A percentile compares a stretch with the other conserved stretches of the same genome.
These are phyloP conservation scores for Yamadazyma spencermartinsiae DNA, from an alignment of 1,139 yeast genomes.

Conservation along the genomic window DNA sequence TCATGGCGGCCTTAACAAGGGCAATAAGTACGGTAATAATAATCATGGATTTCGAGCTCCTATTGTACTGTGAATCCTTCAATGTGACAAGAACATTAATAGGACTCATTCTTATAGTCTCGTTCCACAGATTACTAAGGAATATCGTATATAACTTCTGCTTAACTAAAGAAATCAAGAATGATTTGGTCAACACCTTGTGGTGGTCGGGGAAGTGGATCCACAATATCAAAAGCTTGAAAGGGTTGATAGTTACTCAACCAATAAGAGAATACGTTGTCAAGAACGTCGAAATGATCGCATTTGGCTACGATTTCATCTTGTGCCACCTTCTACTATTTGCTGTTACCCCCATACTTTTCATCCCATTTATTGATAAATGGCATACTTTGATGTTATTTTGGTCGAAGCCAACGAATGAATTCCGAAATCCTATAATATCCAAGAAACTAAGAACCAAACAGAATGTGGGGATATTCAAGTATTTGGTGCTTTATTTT, in stretches of 20 bases:
- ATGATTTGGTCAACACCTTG: conserved; percentile 57
- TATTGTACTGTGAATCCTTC: conserved; percentile 67
- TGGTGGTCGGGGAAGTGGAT: conserved; percentile 93
- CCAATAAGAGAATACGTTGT: conserved; percentile 69
- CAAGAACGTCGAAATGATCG: conserved; percentile 65
- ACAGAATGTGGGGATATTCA: conserved; percentile 17
- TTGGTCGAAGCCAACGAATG: conserved; percentile 35
- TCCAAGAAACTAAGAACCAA: conserved; percentile 22
- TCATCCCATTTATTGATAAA: conserved; percentile 61
- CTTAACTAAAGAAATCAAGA: conserved; percentile 60
- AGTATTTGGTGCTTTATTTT: conserved; percentile 24
- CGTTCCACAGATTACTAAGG: conserved; percentile 55
- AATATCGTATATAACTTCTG: conserved; percentile 31
- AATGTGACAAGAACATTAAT: conserved; percentile 56
- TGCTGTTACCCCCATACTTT: conserved; percentile 59
- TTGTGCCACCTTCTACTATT: conserved; percentile 65
- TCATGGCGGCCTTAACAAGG: conserved; percentile 55
- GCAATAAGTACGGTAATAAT: conserved; percentile 28
- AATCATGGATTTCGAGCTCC: conserved; percentile 51
- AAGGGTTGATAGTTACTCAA: conserved; percentile 60
- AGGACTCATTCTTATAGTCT: conserved; percentile 56
- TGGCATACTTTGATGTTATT: conserved; percentile 38
- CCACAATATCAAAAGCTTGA: conserved; percentile 45
- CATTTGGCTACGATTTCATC: conserved; percentile 71
- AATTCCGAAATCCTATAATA: conserved; percentile 27